Conservation (phyloP, 2,329 filamentous ascomycete genomes). For the Nannizziopsis arthrosporioides region DNA sequence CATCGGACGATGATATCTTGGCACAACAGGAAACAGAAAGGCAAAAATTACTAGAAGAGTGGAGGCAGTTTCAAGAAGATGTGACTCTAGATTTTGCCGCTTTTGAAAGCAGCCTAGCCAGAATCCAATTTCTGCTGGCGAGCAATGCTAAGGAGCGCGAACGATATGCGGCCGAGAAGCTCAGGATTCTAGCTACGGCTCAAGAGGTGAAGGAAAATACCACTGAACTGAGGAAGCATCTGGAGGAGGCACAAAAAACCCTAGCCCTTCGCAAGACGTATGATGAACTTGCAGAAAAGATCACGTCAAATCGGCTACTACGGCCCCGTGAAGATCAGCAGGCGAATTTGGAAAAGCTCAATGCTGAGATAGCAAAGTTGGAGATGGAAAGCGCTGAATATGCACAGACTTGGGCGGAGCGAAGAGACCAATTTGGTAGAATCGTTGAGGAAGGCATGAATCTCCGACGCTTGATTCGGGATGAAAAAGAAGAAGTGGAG, state of each 20-base stretch:
- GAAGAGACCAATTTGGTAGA: conserved; percentile 71
- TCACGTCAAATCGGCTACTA: conserved; percentile 67
- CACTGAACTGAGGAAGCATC: conserved; percentile 55
- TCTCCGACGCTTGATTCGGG: conserved; percentile 71
- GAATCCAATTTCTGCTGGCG: conserved; percentile 73
- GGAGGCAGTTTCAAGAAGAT: conserved; percentile 66
- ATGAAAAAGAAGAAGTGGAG: conserved; percentile 92
- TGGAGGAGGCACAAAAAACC: conserved; percentile 64
- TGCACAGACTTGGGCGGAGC: conserved; percentile 69
- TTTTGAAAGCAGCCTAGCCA: conserved; percentile 74
- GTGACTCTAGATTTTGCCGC: conserved; percentile 77
- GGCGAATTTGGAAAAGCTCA: conserved; percentile 64
- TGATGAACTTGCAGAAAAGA: conserved; percentile 77
- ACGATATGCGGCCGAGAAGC: conserved; percentile 70
- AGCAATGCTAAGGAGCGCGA: conserved; percentile 75
- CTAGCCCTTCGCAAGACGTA: conserved; percentile 72
- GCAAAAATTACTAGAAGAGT: conserved; percentile 43
- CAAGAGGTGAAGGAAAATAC: conserved; percentile 68
- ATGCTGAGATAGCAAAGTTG: conserved; percentile 77
- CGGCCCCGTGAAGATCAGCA: conserved; percentile 75
- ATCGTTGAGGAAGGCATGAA: conserved; percentile 88
- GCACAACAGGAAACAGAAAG: conserved; percentile 35
- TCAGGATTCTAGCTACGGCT: conserved; percentile 65
- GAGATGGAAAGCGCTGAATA: conserved; percentile 75
- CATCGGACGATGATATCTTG: conserved; percentile 34